phyloP scores from a whole-genome alignment of 768 basidiomycete species.

The Royoungia palumana region DNA sequence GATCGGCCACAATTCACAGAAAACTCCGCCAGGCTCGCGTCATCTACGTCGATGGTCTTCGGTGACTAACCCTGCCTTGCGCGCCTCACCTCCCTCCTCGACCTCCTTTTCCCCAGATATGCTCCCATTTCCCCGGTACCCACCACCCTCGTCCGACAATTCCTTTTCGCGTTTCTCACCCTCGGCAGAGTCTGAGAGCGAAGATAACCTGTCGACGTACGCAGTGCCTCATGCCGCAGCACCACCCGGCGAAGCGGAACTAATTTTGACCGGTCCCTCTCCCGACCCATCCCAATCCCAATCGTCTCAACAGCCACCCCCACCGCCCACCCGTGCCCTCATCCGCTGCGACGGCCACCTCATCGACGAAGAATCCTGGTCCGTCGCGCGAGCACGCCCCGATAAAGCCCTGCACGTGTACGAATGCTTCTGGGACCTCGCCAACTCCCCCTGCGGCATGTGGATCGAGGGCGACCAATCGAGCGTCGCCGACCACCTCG shows the following conservation, averaged over 20 bases:
- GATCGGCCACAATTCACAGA: slow-evolving; percentile 30
- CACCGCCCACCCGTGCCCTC: slow-evolving; percentile 12
- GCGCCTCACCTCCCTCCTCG: slow-evolving; percentile 18
- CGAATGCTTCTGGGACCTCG: slow-evolving; percentile 29
- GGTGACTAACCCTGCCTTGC: slow-evolving; percentile 27
- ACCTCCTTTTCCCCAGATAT: slow-evolving; percentile 10
- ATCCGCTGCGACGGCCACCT: slow-evolving; percentile 26
- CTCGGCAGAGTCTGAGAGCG: slow-evolving; percentile 23
- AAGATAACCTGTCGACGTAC: slow-evolving; percentile 11
- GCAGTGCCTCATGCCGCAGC: slow-evolving; percentile 16
- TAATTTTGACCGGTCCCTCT: neutral
- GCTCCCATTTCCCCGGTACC: slow-evolving; percentile 20
- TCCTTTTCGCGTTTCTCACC: slow-evolving; percentile 17
- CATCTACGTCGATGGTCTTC: slow-evolving; percentile 32
- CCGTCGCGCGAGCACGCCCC: slow-evolving; percentile 16
- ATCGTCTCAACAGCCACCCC: neutral
- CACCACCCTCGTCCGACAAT: slow-evolving; percentile 8
- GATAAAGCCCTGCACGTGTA: slow-evolving; percentile 29
- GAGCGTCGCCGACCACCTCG: slow-evolving; percentile 31
- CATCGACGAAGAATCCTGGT: slow-evolving; percentile 30
- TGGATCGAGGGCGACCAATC: slow-evolving; percentile 35
- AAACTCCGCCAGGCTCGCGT: slow-evolving; percentile 27
- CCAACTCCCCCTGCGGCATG: slow-evolving; percentile 28
- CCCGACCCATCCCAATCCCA: neutral
- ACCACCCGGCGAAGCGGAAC: slow-evolving; percentile 14